Conservation (phyloP, 2,329 filamentous ascomycete genomes). For the Dothistroma septosporum region DNA sequence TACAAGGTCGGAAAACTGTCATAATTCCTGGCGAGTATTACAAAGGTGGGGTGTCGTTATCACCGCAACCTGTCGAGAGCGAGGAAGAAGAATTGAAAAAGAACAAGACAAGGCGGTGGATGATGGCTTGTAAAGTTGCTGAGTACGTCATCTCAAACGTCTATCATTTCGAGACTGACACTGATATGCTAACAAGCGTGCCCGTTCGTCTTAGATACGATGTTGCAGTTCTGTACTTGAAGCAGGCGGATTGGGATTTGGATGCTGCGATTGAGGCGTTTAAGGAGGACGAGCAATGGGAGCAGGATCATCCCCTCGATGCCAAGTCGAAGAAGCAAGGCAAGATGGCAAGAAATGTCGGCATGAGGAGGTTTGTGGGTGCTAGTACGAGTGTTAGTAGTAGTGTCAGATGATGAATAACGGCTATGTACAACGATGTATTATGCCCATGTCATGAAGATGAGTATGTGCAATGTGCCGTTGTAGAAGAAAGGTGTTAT, state of each 20-base stretch:
- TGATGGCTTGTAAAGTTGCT: slow-evolving; percentile 71
- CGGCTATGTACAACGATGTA: not conserved
- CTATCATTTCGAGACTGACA: not conserved
- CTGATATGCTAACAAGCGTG: slow-evolving; percentile 38
- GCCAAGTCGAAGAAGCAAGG: slow-evolving; percentile 45
- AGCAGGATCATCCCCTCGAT: slow-evolving; percentile 60
- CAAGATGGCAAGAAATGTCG: slow-evolving; percentile 31
- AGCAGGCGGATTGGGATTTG: slow-evolving; percentile 65
- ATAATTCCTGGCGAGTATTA: slow-evolving; percentile 69
- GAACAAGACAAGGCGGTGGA: slow-evolving; percentile 67
- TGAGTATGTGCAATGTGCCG: no score
- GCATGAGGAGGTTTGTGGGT: slow-evolving; percentile 37
- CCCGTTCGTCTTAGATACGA: slow-evolving; percentile 52
- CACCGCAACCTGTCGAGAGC: slow-evolving; percentile 65
- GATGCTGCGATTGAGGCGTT: slow-evolving; percentile 61
- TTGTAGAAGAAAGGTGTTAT: no score
- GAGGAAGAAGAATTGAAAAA: slow-evolving; percentile 71
- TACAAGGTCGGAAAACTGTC: slow-evolving; percentile 64
- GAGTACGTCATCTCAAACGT: slow-evolving; percentile 53
- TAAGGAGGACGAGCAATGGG: slow-evolving; percentile 71
- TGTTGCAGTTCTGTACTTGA: slow-evolving; percentile 69
- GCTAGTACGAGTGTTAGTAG: slow-evolving; percentile 12
- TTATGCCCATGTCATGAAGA: no score
- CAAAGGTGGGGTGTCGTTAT: slow-evolving; percentile 62
- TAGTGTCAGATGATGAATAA: slow-evolving; percentile 3